Percentiles rank a stretch among this genome's conserved stretches.
phyloP scores from a whole-genome alignment of 2,329 filamentous ascomycete genomes.

The Fusarium sacchari region DNA sequence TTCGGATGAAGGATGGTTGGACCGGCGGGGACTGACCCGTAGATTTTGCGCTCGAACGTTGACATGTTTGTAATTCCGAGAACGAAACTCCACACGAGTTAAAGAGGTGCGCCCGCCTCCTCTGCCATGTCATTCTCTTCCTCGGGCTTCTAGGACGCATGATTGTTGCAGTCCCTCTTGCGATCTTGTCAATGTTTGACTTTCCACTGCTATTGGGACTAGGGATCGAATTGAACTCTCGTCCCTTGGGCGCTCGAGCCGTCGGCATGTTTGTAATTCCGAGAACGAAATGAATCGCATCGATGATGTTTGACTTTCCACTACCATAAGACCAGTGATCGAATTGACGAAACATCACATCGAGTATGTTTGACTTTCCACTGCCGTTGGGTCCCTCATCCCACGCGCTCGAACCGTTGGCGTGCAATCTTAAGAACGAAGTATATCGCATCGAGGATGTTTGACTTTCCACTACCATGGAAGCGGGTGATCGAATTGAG shows the following conservation, averaged over 20 bases:
- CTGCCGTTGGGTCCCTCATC: too few relatives aligned
- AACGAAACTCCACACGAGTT: constrained; percentile 75
- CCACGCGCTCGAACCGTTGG: too few relatives aligned
- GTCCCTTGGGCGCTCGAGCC: constrained; percentile 93
- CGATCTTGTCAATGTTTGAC: constrained; percentile 96
- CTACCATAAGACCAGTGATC: too few relatives aligned
- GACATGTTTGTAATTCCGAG: constrained; percentile 97
- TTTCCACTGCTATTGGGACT: constrained; percentile 98
- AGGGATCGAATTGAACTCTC: constrained; percentile 98
- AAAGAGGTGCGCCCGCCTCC: rapidly evolving
- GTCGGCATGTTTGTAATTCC: constrained; percentile 97
- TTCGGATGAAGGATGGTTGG: constrained; percentile 2
- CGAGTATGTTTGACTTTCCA: too few relatives aligned
- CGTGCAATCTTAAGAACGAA: constrained; percentile 73
- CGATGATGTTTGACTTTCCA: too few relatives aligned
- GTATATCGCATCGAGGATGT: constrained; percentile 97
- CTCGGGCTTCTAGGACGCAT: background rate
- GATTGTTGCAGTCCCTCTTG: background rate
- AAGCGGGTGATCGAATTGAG: constrained; percentile 99
- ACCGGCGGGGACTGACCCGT: constrained; percentile 64
- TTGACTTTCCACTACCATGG: constrained; percentile 91
- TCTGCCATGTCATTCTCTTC: rapidly evolving
- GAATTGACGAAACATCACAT: too few relatives aligned
- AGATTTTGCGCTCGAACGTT: constrained; percentile 95
- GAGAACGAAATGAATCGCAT: background rate